These are phyloP conservation scores for Obelidium mucronatum DNA, from an alignment of 192 early-diverging fungal genomes.

Conservation along the genomic window DNA sequence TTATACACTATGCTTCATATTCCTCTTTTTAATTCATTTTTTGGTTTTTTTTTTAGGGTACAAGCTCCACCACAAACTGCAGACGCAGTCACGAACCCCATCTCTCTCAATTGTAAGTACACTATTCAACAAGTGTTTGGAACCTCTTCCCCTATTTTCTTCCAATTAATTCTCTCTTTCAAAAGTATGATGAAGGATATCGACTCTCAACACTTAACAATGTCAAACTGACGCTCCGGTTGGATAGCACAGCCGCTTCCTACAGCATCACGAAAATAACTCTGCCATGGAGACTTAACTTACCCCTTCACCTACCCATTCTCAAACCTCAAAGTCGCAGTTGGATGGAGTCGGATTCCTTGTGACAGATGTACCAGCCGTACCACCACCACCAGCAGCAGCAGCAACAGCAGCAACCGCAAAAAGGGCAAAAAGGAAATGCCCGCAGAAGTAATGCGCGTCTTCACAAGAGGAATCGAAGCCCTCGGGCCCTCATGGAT, in stretches of 20 bases:
- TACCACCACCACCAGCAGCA: not conserved
- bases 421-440: too few relatives aligned
- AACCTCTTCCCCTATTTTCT: too few relatives aligned
- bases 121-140: too few relatives aligned
- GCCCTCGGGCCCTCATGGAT: not conserved
- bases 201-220: slow-evolving; percentile 23
- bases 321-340: not conserved
- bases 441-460: not conserved
- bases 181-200: slow-evolving; percentile 12
- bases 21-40: too few relatives aligned
- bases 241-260: slow-evolving; percentile 1
- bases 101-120: too few relatives aligned
- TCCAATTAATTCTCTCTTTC: too few relatives aligned
- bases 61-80: too few relatives aligned
- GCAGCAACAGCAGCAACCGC: not conserved
- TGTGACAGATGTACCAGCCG: not conserved
- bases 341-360: not conserved
- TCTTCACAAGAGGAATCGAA: not conserved
- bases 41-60: too few relatives aligned
- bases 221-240: slow-evolving; percentile 1
- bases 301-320: not conserved
- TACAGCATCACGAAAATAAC: slow-evolving; percentile 12
- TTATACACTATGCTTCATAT: too few relatives aligned
- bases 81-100: too few relatives aligned
- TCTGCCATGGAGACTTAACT: not conserved